Conservation (phyloP, 1,284 basidiomycete species). For the Sanghuangporus weigelae region DNA sequence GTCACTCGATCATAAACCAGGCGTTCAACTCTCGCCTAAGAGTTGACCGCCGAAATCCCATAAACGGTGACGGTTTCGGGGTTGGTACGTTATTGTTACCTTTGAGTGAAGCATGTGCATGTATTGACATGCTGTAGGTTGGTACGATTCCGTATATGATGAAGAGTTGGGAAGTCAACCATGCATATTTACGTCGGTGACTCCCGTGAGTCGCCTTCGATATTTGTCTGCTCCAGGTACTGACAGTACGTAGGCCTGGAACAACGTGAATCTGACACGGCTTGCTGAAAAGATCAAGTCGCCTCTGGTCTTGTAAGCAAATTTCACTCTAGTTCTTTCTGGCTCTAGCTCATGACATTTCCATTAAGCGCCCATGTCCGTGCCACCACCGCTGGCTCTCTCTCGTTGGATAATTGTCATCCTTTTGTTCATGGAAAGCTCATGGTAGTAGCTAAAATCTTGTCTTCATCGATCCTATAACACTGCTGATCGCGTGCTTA, state of each 20-base stretch:
- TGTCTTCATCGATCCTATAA: neutral
- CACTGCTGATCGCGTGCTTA: slow-evolving; percentile 27
- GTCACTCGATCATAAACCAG: slow-evolving; percentile 95
- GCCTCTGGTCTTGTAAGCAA: slow-evolving; percentile 80
- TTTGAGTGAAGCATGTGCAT: neutral
- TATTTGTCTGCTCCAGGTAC: slow-evolving; percentile 7
- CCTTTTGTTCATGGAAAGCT: slow-evolving; percentile 84
- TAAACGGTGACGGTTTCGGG: slow-evolving; percentile 96
- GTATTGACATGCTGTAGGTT: slow-evolving; percentile 42
- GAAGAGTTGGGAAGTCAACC: slow-evolving; percentile 81
- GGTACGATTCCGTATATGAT: slow-evolving; percentile 80
- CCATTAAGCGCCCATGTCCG: slow-evolving; percentile 76
- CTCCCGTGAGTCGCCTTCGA: slow-evolving; percentile 54
- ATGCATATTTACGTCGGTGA: slow-evolving; percentile 96
- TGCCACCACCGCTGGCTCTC: slow-evolving; percentile 79
- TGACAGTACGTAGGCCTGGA: slow-evolving; percentile 71
- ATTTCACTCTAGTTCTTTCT: neutral
- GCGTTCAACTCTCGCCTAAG: slow-evolving; percentile 89
- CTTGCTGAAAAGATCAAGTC: slow-evolving; percentile 95
- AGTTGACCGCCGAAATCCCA: slow-evolving; percentile 74
- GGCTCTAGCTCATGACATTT: neutral
- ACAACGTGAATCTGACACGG: slow-evolving; percentile 84
- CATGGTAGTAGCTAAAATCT: slow-evolving; percentile 53
- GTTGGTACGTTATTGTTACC: slow-evolving; percentile 59
- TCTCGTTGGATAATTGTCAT: slow-evolving; percentile 93